Percentiles rank a stretch among this genome's conserved stretches.
Evolutionary conservation across 768 basidiomycete genomes (phyloP).

Genomic region (Phylloporus rhodoxanthus): DNA sequence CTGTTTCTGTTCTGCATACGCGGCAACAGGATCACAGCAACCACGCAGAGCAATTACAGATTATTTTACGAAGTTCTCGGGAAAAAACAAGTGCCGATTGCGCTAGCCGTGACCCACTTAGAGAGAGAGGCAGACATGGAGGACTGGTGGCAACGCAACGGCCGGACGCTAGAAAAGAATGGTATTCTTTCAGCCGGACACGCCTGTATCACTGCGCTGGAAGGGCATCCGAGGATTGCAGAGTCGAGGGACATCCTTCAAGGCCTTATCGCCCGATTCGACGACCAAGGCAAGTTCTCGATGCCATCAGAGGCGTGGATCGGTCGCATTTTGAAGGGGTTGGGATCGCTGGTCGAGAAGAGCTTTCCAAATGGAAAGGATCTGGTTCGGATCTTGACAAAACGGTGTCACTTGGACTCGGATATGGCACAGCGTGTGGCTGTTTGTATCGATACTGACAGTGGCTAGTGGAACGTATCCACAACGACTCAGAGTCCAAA

Average conservation of each 20-base stretch:
- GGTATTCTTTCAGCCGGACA: slow-evolving; percentile 24
- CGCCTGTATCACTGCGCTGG: slow-evolving; percentile 29
- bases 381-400: slow-evolving; percentile 20
- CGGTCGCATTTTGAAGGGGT: slow-evolving; percentile 19
- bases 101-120: slow-evolving; percentile 37
- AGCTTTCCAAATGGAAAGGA: slow-evolving; percentile 21
- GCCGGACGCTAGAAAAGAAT: slow-evolving; percentile 13
- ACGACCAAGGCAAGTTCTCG: slow-evolving; percentile 26
- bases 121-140: slow-evolving; percentile 32
- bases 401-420: slow-evolving; percentile 21
- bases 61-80: slow-evolving; percentile 25
- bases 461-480: not conserved
- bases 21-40: slow-evolving; percentile 31
- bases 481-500: not conserved
- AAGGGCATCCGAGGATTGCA: slow-evolving; percentile 21
- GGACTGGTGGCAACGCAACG: slow-evolving; percentile 29
- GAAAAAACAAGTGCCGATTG: slow-evolving; percentile 33
- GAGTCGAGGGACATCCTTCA: slow-evolving; percentile 28
- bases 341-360: slow-evolving; percentile 18
- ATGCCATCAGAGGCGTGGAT: slow-evolving; percentile 28
- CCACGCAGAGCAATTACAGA: slow-evolving; percentile 21
- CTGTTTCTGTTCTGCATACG: slow-evolving; percentile 39
- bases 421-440: slow-evolving; percentile 22
- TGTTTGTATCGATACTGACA: slow-evolving; percentile 14
- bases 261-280: slow-evolving; percentile 15